These are phyloP conservation scores for Cyclotella choctawhatcheeana DNA, from an alignment of 108 stramenopile species.

Conservation along the genomic window DNA sequence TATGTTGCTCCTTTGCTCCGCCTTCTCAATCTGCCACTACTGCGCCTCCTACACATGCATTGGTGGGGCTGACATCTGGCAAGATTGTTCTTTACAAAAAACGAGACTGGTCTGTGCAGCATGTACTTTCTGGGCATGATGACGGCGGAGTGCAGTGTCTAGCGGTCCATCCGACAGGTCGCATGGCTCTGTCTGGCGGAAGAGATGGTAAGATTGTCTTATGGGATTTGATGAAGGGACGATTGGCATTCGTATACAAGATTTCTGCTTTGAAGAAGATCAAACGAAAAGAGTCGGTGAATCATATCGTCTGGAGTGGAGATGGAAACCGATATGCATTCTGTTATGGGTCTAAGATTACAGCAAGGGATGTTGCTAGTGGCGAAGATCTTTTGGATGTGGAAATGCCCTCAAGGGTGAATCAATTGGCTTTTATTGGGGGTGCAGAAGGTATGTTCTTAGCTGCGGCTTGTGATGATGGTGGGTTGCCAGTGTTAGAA, in stretches of 20 bases:
- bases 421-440: slow-evolving; percentile 75
- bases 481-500: slow-evolving; percentile 82
- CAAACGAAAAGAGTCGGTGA: slow-evolving; percentile 56
- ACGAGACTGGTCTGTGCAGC: slow-evolving; percentile 84
- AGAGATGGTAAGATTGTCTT: slow-evolving; percentile 81
- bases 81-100: slow-evolving; percentile 88
- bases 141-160: slow-evolving; percentile 68
- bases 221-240: slow-evolving; percentile 91
- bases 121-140: slow-evolving; percentile 84
- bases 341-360: slow-evolving; percentile 72
- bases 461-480: slow-evolving; percentile 91
- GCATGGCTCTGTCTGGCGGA: slow-evolving; percentile 82
- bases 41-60: slow-evolving; percentile 69
- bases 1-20: slow-evolving; percentile 82
- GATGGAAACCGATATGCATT: slow-evolving; percentile 81
- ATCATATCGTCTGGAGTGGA: slow-evolving; percentile 68
- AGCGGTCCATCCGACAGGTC: slow-evolving; percentile 85
- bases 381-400: slow-evolving; percentile 85
- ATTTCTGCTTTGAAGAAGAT: slow-evolving; percentile 42
- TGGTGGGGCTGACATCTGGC: slow-evolving; percentile 77
- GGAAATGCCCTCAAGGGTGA: slow-evolving; percentile 70
- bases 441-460: slow-evolving; percentile 77
- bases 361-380: slow-evolving; percentile 75
- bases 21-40: slow-evolving; percentile 35
- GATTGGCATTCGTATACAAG: slow-evolving; percentile 78